Base-by-base conservation (phyloP, 2,329 filamentous ascomycete species). In the Hypoxylon sp. region DNA sequence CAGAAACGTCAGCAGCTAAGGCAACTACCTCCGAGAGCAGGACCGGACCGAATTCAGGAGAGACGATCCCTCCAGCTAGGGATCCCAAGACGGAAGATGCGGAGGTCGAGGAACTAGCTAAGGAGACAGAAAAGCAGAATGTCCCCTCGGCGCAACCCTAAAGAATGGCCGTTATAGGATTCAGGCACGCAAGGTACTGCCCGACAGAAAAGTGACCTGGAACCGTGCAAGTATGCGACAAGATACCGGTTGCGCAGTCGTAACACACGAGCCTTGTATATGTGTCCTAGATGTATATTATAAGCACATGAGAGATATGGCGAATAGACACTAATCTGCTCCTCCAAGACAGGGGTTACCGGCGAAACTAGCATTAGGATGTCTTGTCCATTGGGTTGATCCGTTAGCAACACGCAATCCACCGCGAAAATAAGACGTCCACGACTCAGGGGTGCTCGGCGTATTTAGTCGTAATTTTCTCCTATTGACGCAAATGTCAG, bases 241-340 rank as follows among this genome's bases (percentile, higher is more conserved):
- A 25, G 52, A 50, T 43, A 55, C 16, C n/a, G 29, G 29, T 51
- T 61, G 47, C 55, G 41, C 25, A 30, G 9, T 61, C 48, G 25
- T 48, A 52, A 25, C 30, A 39, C 37, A 58, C 12, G 32, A 34
- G 9, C 52, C 16, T 25, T 63, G 39, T 61, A 61, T 48, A 53
- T 58, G 47, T 61, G 48, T 61, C 52, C 39, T 69, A 41, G 19
- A 55, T 66, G 61, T 58, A 62, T 52, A 65, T 47, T 62, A 60
- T 61, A 57, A 52, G 48, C 51, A n/a, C 45, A 63, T 53, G 39
- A 67, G 63, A 65, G 63, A 63, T 50, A 53, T 46, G 61, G 55
- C 57, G 32, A 59, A 63, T 55, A 65, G 45, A 68, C 34, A 54
- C 56, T 23, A 54, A 58, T 23, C 59, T 63, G 8, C 59, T 60